Percentiles rank a stretch among this genome's conserved stretches.
Evolutionary conservation across 2,329 filamentous ascomycete genomes (phyloP).

Genomic region (Pseudogymnoascus sp.): DNA sequence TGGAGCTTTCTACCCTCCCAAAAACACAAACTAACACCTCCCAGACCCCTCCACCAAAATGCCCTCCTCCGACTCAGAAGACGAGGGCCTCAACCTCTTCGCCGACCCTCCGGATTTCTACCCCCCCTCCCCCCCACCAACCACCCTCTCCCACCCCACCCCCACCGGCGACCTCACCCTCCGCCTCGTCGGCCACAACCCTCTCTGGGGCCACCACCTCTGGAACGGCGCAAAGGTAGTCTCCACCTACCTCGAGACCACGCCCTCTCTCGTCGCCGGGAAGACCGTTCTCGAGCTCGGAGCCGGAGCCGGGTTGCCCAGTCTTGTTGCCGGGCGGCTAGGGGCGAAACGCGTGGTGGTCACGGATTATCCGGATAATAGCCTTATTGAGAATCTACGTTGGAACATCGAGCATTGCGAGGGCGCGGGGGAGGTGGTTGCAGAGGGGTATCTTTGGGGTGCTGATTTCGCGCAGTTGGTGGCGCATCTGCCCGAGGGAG

Average conservation of each 20-base stretch:
- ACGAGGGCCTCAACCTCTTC: constrained; percentile 49
- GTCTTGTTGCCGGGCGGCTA: constrained; percentile 65
- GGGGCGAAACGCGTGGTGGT: constrained; percentile 67
- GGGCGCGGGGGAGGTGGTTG: constrained; percentile 38
- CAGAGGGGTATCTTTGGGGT: constrained; percentile 80
- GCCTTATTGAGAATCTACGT: constrained; percentile 72
- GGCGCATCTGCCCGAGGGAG: constrained; percentile 40
- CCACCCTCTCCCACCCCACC: constrained; percentile 63
- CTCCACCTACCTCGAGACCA: constrained; percentile 67
- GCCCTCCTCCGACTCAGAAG: constrained; percentile 14
- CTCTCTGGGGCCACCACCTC: constrained; percentile 80
- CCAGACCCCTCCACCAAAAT: constrained; percentile 7
- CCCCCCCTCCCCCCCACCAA: constrained; percentile 67
- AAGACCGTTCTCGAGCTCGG: constrained; percentile 81
- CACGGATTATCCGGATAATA: constrained; percentile 81
- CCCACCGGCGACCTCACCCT: constrained; percentile 52
- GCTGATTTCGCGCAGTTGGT: constrained; percentile 51
- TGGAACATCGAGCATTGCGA: constrained; percentile 54
- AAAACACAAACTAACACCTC: background rate
- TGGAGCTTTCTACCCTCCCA: background rate
- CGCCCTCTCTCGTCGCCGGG: constrained; percentile 52
- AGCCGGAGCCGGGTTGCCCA: constrained; percentile 77
- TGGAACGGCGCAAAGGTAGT: constrained; percentile 85
- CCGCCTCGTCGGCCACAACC: constrained; percentile 77
- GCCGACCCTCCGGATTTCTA: constrained; percentile 75